A percentile compares a stretch with the other conserved stretches of the same genome.
Conservation (phyloP, 2,329 filamentous ascomycete species). For the Colletotrichum sp. region DNA sequence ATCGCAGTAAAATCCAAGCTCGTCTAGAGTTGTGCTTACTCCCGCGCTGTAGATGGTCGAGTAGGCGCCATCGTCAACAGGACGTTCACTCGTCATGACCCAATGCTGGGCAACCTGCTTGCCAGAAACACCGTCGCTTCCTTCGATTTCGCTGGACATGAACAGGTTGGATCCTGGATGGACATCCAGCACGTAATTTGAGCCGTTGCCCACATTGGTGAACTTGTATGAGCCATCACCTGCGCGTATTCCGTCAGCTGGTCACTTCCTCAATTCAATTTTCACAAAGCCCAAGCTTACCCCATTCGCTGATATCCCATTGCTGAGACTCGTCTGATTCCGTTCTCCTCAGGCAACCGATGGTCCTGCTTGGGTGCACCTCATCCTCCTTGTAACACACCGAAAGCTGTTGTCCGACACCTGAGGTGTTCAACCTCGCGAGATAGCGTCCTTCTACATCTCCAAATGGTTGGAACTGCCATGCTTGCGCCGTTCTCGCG, state of each 20-base stretch:
- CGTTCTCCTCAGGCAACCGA: constrained; percentile 31
- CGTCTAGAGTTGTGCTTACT: constrained; percentile 17
- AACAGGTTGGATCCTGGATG: constrained; percentile 34
- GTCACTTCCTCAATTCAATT: no score
- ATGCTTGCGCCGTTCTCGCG: constrained; percentile 21
- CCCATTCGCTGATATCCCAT: constrained; percentile 38
- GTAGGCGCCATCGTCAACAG: constrained; percentile 35
- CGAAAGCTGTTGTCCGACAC: constrained; percentile 32
- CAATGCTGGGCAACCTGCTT: constrained; percentile 36
- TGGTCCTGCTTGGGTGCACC: constrained; percentile 29
- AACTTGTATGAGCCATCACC: constrained; percentile 31
- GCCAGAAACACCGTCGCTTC: constrained; percentile 11
- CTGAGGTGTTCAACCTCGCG: constrained; percentile 31
- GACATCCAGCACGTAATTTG: constrained; percentile 35
- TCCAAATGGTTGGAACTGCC: constrained; percentile 34
- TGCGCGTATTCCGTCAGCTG: neutral
- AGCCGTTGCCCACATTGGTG: constrained; percentile 36
- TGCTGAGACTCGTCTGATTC: constrained; percentile 32
- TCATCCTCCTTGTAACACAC: constrained; percentile 30
- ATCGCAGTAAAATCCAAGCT: no score
- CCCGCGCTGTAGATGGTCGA: constrained; percentile 34
- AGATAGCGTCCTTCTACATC: constrained; percentile 33
- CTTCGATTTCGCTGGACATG: constrained; percentile 31
- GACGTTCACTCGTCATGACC: constrained; percentile 34
- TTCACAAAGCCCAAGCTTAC: neutral